Conservation (phyloP, 805 yeast species). For the Clavispora santaluciae region DNA sequence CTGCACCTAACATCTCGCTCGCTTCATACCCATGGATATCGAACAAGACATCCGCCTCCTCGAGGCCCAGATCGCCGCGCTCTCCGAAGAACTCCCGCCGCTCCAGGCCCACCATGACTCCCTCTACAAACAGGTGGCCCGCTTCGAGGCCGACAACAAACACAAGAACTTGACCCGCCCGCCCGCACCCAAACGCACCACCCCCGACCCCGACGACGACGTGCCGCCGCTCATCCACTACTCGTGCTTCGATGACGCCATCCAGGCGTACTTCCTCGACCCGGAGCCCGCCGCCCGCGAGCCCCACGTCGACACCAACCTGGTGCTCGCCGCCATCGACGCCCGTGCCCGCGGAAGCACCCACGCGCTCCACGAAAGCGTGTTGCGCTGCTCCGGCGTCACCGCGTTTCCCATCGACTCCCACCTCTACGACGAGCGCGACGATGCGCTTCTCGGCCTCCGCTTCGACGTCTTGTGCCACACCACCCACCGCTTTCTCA, state of each 20-base stretch:
- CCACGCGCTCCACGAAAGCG: slow-evolving; percentile 37
- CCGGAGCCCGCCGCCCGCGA: neutral
- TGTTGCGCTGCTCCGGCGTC: slow-evolving; percentile 44
- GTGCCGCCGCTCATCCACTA: slow-evolving; percentile 14
- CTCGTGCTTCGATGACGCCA: slow-evolving; percentile 15
- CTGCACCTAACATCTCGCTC: no score
- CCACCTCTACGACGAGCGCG: slow-evolving; percentile 19
- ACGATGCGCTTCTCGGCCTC: slow-evolving; percentile 38
- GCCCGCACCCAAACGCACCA: neutral
- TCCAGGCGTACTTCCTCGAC: slow-evolving; percentile 11
- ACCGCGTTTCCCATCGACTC: slow-evolving; percentile 49
- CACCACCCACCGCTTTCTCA: slow-evolving; percentile 19
- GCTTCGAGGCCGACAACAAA: slow-evolving; percentile 11
- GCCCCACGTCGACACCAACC: neutral
- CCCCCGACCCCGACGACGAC: slow-evolving; percentile 9
- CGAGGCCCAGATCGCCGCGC: slow-evolving; percentile 9
- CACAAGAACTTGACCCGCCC: slow-evolving; percentile 10
- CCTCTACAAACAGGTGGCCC: slow-evolving; percentile 10
- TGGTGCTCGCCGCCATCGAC: slow-evolving; percentile 8
- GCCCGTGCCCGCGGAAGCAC: slow-evolving; percentile 8
- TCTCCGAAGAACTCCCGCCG: slow-evolving; percentile 8
- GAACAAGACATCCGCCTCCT: slow-evolving; percentile 7
- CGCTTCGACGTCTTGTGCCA: slow-evolving; percentile 43
- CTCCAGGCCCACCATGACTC: slow-evolving; percentile 10
- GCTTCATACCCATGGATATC: neutral